Evolutionary conservation across 2,329 filamentous ascomycete genomes (phyloP), one percentile per base, ranked within the genome.

Genomic region (Colletotrichum acutatum): DNA sequence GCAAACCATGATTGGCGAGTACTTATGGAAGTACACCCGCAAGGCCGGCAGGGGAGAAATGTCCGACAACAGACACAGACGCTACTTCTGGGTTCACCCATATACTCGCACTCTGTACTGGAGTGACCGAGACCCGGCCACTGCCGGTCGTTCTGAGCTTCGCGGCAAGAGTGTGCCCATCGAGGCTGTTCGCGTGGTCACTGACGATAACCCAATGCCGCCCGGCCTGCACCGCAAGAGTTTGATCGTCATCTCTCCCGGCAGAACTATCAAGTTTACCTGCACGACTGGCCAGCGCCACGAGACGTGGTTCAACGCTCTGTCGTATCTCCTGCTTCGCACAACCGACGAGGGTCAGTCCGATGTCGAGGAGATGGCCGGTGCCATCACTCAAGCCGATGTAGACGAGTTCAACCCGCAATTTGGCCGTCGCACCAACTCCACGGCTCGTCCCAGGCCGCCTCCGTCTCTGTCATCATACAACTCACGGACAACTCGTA

Each of bases 1-100:
- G 2, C 96, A 99, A 83, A 98, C 97, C 22, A 99, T 99, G 97
- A 98, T 99, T 79, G 97, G 97, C 68, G 97, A 99, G 82, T 98
- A 96, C 82, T 87, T 99, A 53, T 99, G 97, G 97, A 99, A 99
- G 82, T 99, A 99, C 83, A 99, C 97, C 0, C 93, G 97, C 78
- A 98, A 97, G 85, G 89, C 95, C 72, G 95, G 95, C n/a, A 92
- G 96, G 28, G 93, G 92, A 67, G 94, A 95, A 75, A 91, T 97
- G 83, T 98, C 95, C 0, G 93, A 92, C 77, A 97, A 95, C 68
- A 91, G 97, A 65, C 97, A 99, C 83, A 91, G 94, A 74, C 92
- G 97, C 37, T 99, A 98, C 87, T 99, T 99, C 88, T 99, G 97
- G 97, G 94, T 99, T 26, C 97, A 99, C 80, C 97, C 97, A 0